These are phyloP conservation scores for Saccharomycopsis hybrid DNA, from an alignment of 1,139 yeast genomes.

Conservation along the genomic window DNA sequence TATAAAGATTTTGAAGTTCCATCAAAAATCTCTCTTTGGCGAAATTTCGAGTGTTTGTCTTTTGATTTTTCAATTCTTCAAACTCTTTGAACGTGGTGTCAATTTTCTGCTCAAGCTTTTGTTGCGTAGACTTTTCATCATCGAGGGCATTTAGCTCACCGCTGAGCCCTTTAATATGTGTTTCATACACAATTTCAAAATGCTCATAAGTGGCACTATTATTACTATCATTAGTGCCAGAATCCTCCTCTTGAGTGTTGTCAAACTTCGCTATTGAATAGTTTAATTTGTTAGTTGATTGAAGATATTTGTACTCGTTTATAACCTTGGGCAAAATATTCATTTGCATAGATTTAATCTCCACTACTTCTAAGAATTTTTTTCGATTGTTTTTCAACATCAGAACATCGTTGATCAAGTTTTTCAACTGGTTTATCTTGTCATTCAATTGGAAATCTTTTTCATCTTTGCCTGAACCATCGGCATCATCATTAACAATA, in stretches of 20 bases:
- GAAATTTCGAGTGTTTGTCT: conserved; percentile 18
- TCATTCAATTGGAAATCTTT: conserved; percentile 25
- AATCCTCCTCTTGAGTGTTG: conserved; percentile 28
- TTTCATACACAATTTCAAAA: conserved; percentile 33
- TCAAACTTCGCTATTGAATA: not conserved
- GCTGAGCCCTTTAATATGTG: conserved; percentile 37
- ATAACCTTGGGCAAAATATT: conserved; percentile 49
- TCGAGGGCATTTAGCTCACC: conserved; percentile 28
- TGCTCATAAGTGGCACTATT: conserved; percentile 3
- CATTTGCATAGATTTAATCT: conserved; percentile 40
- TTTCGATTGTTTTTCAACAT: conserved; percentile 33
- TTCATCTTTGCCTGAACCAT: conserved; percentile 12
- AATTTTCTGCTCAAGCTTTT: conserved; percentile 38
- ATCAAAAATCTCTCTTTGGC: conserved; percentile 38
- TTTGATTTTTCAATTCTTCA: conserved; percentile 17
- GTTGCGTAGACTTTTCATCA: conserved; percentile 34
- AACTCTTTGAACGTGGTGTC: conserved; percentile 38
- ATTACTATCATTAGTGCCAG: conserved; percentile 23
- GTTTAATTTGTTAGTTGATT: conserved; percentile 21
- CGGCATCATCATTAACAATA: not conserved
- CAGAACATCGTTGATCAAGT: conserved; percentile 26
- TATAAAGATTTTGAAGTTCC: conserved; percentile 46
- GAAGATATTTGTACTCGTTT: conserved; percentile 36
- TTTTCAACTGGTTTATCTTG: conserved; percentile 25
- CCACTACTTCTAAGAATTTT: conserved; percentile 37